These are phyloP conservation scores for Aspergillus calidoustus DNA, from an alignment of 2,329 filamentous ascomycete genomes.

Conservation along the genomic window DNA sequence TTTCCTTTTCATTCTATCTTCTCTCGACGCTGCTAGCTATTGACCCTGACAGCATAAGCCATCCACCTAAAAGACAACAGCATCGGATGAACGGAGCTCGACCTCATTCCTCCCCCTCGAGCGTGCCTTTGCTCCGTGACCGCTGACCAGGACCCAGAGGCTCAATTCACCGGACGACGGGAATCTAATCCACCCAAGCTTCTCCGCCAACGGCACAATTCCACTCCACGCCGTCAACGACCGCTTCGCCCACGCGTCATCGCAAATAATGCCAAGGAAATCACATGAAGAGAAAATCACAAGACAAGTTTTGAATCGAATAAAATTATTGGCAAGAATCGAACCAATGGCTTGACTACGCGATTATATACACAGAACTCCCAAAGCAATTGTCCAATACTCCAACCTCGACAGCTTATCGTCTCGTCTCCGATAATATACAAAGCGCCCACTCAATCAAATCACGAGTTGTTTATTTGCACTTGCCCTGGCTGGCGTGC, in stretches of 20 bases:
- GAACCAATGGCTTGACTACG: neutral
- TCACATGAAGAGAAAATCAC: slow-evolving; percentile 10
- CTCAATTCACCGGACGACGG: slow-evolving; percentile 10
- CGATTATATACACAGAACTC: neutral
- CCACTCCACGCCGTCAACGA: neutral
- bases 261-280: slow-evolving; percentile 8
- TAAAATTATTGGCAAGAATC: neutral
- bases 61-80: neutral
- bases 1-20: neutral
- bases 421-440: neutral
- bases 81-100: slow-evolving; percentile 23
- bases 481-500: neutral
- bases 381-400: neutral
- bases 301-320: neutral
- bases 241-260: neutral
- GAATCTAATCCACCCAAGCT: slow-evolving; percentile 6
- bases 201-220: neutral
- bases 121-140: slow-evolving; percentile 8
- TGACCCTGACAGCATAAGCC: neutral
- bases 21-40: neutral
- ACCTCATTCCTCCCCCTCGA: neutral
- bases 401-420: neutral
- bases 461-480: slow-evolving; percentile 8
- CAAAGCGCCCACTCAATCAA: neutral
- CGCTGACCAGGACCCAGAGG: neutral